Evolutionary conservation across 2,329 filamentous ascomycete species (phyloP).

Genomic region (Hypoxylon sp.): DNA sequence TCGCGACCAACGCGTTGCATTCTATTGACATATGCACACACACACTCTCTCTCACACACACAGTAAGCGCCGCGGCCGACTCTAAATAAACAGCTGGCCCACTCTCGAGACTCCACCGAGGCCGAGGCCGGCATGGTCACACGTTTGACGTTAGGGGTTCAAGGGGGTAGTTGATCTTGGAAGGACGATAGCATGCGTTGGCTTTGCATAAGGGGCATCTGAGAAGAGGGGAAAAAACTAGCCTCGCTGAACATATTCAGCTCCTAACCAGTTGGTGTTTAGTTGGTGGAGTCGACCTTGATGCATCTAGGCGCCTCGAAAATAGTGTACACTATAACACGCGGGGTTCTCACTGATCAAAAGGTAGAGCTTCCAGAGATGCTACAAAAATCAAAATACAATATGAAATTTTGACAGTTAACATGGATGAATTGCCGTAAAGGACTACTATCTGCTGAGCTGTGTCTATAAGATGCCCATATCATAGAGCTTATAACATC

Average conservation of each 20-base stretch:
- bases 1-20: constrained; percentile 13
- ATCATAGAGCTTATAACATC: too few relatives aligned
- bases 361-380: not conserved
- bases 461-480: not conserved
- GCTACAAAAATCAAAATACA: not conserved
- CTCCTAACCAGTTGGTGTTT: not conserved
- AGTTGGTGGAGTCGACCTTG: constrained; percentile 1
- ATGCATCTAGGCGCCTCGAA: not conserved
- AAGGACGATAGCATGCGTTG: constrained; percentile 1
- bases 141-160: not conserved
- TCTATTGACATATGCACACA: not conserved
- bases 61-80: not conserved
- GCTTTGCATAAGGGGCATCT: constrained; percentile 4
- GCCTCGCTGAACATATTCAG: not conserved
- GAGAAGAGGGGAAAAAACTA: not conserved
- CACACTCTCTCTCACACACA: too few relatives aligned
- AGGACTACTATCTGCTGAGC: not conserved
- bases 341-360: not conserved
- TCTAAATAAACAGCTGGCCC: not conserved
- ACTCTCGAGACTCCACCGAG: not conserved
- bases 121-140: not conserved
- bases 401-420: not conserved
- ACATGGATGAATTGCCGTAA: not conserved
- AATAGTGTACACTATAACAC: not conserved
- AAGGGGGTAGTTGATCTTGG: not conserved